Evolutionary conservation across 352 stramenopile species (phyloP).

Genomic region (Pythium sp.): DNA sequence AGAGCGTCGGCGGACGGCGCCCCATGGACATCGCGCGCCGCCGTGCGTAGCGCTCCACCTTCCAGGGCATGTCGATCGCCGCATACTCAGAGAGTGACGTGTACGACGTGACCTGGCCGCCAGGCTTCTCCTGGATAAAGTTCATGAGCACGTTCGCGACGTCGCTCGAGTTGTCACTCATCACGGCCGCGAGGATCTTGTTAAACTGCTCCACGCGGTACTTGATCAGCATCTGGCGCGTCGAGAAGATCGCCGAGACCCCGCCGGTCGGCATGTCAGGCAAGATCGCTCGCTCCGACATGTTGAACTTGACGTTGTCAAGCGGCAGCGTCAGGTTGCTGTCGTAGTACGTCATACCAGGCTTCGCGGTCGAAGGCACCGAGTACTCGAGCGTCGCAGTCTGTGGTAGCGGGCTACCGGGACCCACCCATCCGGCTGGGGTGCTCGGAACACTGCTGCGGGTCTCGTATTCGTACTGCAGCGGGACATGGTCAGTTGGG

Average conservation of each 20-base stretch:
- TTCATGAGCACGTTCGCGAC: conserved; percentile 67
- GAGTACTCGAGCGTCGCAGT: conserved; percentile 14
- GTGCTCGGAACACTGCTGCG: not conserved
- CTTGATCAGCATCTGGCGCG: conserved; percentile 56
- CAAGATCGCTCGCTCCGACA: conserved; percentile 45
- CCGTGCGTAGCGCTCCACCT: conserved; percentile 56
- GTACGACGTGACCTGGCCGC: conserved; percentile 51
- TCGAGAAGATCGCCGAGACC: conserved; percentile 61
- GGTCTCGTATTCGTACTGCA: not conserved
- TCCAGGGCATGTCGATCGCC: conserved; percentile 64
- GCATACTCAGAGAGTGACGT: conserved; percentile 74
- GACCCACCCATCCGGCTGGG: not conserved
- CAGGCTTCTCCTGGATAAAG: conserved; percentile 79
- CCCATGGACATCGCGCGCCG: conserved; percentile 62
- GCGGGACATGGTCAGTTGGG: not conserved
- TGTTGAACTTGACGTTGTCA: conserved; percentile 51
- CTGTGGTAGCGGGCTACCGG: not conserved
- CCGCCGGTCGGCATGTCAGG: conserved; percentile 50
- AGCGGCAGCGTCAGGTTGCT: conserved; percentile 42
- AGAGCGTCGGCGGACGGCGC: conserved; percentile 30
- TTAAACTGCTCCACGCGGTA: conserved; percentile 72
- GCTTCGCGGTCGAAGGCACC: conserved; percentile 1
- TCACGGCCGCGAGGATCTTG: conserved; percentile 57
- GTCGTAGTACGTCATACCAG: conserved; percentile 38
- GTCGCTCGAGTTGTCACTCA: conserved; percentile 56